phyloP scores from a whole-genome alignment of 495 filamentous ascomycete genomes.

The Penicillium angulare region DNA sequence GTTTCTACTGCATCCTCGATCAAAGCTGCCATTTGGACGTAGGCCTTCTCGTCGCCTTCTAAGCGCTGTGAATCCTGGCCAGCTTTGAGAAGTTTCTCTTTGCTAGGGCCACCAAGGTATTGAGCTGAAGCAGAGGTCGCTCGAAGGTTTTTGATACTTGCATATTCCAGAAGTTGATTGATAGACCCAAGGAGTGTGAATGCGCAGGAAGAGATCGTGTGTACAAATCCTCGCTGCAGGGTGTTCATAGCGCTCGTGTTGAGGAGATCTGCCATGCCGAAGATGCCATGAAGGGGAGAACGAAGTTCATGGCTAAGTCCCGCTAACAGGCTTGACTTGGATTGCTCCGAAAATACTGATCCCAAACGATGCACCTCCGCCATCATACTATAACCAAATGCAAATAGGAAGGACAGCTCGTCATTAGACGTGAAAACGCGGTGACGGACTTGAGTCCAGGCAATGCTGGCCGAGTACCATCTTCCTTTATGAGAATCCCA shows the following conservation, averaged over 20 bases:
- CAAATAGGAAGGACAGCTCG: constrained; percentile 47
- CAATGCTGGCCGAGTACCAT: constrained; percentile 36
- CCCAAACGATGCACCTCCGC: constrained; percentile 54
- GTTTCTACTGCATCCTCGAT: constrained; percentile 57
- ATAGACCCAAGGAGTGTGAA: constrained; percentile 64
- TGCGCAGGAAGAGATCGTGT: constrained; percentile 61
- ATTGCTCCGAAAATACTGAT: constrained; percentile 38
- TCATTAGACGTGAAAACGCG: constrained; percentile 36
- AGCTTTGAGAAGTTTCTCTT: no score
- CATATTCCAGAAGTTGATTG: constrained; percentile 59
- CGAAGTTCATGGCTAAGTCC: constrained; percentile 67
- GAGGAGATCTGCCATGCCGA: constrained; percentile 58
- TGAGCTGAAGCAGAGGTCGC: background rate
- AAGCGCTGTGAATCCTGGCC: background rate
- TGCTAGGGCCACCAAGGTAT: background rate
- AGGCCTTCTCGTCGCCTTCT: constrained; percentile 1
- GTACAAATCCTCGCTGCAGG: constrained; percentile 52
- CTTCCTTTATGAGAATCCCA: constrained; percentile 23
- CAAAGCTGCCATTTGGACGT: constrained; percentile 37
- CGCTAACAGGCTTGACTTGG: constrained; percentile 62
- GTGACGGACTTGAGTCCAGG: constrained; percentile 44
- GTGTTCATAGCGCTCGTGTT: constrained; percentile 48
- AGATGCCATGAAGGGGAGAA: constrained; percentile 61
- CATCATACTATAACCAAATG: constrained; percentile 58
- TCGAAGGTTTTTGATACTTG: constrained; percentile 25